Percentiles rank a stretch among this genome's conserved stretches.
phyloP scores from a whole-genome alignment of 169 alveolate genomes.

The Cryptosporidium parvum region DNA sequence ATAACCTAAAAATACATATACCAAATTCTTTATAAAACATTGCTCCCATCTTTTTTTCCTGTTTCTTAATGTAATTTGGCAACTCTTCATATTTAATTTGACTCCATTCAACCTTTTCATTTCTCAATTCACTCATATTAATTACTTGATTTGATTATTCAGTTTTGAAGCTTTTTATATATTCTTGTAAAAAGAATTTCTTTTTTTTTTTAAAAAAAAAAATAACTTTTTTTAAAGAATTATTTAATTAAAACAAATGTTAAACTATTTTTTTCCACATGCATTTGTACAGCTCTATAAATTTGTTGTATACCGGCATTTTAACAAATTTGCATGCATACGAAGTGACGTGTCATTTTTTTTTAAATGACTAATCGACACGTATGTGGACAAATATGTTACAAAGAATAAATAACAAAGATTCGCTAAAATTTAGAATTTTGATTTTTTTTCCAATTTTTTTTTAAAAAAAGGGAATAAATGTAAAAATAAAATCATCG shows the following conservation, averaged over 20 bases:
- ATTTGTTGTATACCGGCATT: background rate
- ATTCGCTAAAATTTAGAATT: background rate
- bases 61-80: background rate
- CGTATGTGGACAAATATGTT: constrained; percentile 6
- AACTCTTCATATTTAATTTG: constrained; percentile 22
- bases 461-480: background rate
- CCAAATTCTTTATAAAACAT: constrained; percentile 5
- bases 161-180: background rate
- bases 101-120: constrained; percentile 8
- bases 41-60: constrained; percentile 48
- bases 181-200: background rate
- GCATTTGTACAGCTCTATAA: background rate
- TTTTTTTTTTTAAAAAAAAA: background rate
- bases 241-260: background rate
- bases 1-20: constrained; percentile 49
- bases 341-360: constrained; percentile 10
- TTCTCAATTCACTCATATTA: background rate
- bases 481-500: no score
- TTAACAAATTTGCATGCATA: constrained; percentile 11
- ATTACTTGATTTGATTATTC: background rate
- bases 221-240: background rate
- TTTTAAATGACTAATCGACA: background rate
- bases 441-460: background rate
- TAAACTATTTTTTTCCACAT: background rate
- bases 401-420: background rate